These are phyloP conservation scores for Maudiozyma serrabonitensis DNA, from an alignment of 805 yeast species.

Conservation along the genomic window DNA sequence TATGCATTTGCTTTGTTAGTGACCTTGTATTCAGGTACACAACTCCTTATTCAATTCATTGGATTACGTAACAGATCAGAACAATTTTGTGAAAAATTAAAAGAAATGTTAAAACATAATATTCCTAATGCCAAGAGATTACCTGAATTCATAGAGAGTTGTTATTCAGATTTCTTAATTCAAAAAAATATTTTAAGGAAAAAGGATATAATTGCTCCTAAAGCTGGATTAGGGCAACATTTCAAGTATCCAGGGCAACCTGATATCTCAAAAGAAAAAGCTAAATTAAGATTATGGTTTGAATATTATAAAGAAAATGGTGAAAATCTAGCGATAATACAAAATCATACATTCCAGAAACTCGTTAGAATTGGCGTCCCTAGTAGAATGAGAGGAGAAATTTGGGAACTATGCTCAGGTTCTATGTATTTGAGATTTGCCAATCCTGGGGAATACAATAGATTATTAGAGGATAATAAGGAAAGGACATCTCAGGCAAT, in stretches of 20 bases:
- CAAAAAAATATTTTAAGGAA: conserved; percentile 35
- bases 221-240: conserved; percentile 77
- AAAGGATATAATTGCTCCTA: conserved; percentile 44
- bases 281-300: conserved; percentile 88
- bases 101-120: conserved; percentile 51
- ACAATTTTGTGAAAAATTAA: conserved; percentile 61
- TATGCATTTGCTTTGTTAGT: conserved; percentile 73
- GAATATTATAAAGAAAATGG: conserved; percentile 82
- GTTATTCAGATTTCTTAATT: conserved; percentile 80
- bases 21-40: conserved; percentile 54
- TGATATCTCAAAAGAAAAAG: conserved; percentile 61
- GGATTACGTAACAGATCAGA: conserved; percentile 77
- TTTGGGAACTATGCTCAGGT: conserved; percentile 91
- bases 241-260: conserved; percentile 90
- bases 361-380: conserved; percentile 87
- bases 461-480: conserved; percentile 48
- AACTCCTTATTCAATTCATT: conserved; percentile 59
- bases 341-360: conserved; percentile 69
- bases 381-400: conserved; percentile 87
- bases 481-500: conserved; percentile 71
- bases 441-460: conserved; percentile 48
- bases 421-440: conserved; percentile 66
- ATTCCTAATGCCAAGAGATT: conserved; percentile 51
- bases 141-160: conserved; percentile 53
- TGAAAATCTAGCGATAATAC: conserved; percentile 64